Percentiles rank a stretch among this genome's conserved stretches.
Evolutionary conservation across 2,329 filamentous ascomycete genomes (phyloP).

Genomic region (Penicillium sp.): DNA sequence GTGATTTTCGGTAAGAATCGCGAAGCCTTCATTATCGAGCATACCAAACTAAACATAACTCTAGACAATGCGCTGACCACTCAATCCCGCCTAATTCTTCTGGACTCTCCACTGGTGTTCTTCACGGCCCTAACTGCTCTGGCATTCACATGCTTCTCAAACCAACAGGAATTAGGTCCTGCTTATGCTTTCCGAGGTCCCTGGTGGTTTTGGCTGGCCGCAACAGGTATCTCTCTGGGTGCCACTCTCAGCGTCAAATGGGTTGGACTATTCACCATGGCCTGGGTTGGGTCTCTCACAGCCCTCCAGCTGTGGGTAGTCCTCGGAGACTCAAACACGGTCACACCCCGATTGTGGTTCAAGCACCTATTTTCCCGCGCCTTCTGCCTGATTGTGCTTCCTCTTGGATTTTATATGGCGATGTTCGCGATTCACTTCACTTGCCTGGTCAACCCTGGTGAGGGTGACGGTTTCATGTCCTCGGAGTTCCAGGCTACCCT

Average conservation of each 20-base stretch:
- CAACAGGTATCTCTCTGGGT: conserved; percentile 83
- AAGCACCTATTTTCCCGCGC: conserved; percentile 91
- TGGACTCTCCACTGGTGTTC: conserved; percentile 91
- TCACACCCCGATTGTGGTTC: conserved; percentile 80
- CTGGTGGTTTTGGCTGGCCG: conserved; percentile 98
- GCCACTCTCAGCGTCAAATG: conserved; percentile 96
- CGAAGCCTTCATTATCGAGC: background rate
- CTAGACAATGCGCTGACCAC: conserved; percentile 92
- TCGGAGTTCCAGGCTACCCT: conserved; percentile 97
- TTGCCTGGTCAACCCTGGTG: conserved; percentile 89
- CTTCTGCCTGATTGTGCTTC: conserved; percentile 90
- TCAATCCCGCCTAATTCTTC: conserved; percentile 90
- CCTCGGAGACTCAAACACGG: conserved; percentile 82
- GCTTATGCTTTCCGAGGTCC: conserved; percentile 80
- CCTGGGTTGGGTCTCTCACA: conserved; percentile 93
- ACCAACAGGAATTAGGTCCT: conserved; percentile 93
- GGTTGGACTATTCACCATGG: conserved; percentile 98
- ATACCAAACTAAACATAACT: conserved; percentile 11
- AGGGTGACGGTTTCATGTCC: conserved; percentile 99
- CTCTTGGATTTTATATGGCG: conserved; percentile 84
- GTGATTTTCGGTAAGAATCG: conserved; percentile 77
- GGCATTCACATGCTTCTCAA: conserved; percentile 88
- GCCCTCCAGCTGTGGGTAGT: conserved; percentile 92
- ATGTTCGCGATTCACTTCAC: conserved; percentile 98
- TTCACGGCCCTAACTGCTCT: conserved; percentile 91